Evolutionary conservation across 176 grass and related monocot genomes (phyloP).

Genomic region (Triticum urartu): DNA sequence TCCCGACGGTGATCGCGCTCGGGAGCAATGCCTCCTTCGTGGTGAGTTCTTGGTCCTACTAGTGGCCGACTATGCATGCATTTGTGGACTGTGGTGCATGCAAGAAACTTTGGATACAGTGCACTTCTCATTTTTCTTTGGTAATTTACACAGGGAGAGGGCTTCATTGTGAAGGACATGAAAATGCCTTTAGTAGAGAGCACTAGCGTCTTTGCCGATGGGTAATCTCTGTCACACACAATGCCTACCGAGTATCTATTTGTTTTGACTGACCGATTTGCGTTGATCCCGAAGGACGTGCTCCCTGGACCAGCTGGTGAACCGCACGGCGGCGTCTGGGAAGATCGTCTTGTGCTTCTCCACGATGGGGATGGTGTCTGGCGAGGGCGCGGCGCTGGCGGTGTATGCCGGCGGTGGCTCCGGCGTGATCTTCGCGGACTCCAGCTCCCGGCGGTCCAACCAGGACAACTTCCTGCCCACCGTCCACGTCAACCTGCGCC

Average conservation of each 20-base stretch:
- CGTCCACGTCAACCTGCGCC: slow-evolving; percentile 62
- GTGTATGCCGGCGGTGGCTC: slow-evolving; percentile 52
- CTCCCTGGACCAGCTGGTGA: slow-evolving; percentile 44
- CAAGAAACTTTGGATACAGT: not conserved
- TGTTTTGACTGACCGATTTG: not conserved
- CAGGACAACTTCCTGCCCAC: slow-evolving; percentile 75
- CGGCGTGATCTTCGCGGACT: slow-evolving; percentile 78
- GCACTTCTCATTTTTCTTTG: not conserved
- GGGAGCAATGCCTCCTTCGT: slow-evolving; percentile 69
- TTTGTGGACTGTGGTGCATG: not conserved
- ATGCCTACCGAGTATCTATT: not conserved
- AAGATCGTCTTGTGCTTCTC: slow-evolving; percentile 81
- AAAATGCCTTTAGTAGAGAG: slow-evolving; percentile 60
- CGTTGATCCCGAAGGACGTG: slow-evolving; percentile 45
- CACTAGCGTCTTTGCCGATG: slow-evolving; percentile 61
- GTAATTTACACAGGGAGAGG: slow-evolving; percentile 53
- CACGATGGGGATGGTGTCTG: slow-evolving; percentile 43
- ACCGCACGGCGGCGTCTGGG: slow-evolving; percentile 29
- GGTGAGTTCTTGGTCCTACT: slow-evolving; percentile 35
- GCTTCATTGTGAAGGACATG: slow-evolving; percentile 63
- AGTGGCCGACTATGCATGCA: not conserved
- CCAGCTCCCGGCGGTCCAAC: slow-evolving; percentile 31
- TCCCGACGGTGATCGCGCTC: slow-evolving; percentile 72
- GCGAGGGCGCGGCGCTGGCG: slow-evolving; percentile 50
- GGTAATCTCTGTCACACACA: not conserved